Evolutionary conservation across 192 early-diverging fungal genomes (phyloP).

Genomic region (Linnemannia exigua): DNA sequence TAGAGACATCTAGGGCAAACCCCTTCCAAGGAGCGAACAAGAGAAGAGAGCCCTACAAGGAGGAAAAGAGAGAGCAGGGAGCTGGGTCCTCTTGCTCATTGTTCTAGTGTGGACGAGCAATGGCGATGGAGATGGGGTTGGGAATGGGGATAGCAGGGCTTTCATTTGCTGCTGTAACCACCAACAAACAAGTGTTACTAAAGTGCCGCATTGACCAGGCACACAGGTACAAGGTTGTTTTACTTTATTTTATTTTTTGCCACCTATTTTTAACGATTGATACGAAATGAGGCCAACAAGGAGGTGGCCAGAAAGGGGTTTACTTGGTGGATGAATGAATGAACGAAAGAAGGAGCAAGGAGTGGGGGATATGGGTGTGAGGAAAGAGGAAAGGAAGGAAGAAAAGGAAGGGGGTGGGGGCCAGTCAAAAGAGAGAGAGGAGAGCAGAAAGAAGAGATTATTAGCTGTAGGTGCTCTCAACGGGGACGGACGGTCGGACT

Average conservation of each 20-base stretch:
- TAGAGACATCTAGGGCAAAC: neutral
- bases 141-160: neutral
- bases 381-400: neutral
- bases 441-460: neutral
- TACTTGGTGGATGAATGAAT: neutral
- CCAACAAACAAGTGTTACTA: neutral
- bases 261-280: neutral
- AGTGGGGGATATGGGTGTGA: no score
- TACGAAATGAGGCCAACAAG: neutral
- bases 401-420: neutral
- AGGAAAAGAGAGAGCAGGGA: neutral
- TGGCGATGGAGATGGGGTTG: no score
- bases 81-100: neutral
- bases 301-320: neutral
- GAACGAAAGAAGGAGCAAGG: neutral
- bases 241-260: neutral
- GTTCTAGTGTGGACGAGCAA: neutral
- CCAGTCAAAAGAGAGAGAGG: no score
- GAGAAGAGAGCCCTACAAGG: neutral
- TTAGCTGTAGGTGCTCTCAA: neutral
- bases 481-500: neutral
- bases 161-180: neutral
- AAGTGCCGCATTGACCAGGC: constrained; percentile 1
- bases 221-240: neutral
- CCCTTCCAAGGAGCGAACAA: neutral